phyloP scores from a whole-genome alignment of 352 stramenopile genomes.

The Phytophthora tentaculata region DNA sequence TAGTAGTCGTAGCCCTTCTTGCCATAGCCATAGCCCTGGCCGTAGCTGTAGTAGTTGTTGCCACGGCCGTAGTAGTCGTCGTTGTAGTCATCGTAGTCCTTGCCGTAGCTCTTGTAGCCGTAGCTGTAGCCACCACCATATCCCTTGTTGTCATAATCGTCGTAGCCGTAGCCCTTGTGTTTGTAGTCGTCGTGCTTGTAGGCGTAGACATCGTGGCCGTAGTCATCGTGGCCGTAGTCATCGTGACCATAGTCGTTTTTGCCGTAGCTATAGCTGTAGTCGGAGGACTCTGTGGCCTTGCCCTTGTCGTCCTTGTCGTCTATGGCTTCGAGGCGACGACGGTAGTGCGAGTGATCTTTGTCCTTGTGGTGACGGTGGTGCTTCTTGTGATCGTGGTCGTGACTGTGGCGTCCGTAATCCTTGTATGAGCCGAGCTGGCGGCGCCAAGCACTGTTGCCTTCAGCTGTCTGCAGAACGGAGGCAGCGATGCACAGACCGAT shows the following conservation, averaged over 20 bases:
- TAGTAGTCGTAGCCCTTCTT: background rate
- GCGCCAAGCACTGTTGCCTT: too few species aligned
- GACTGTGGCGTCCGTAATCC: too few species aligned
- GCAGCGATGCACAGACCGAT: too few species aligned
- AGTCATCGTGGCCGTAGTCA: slow-evolving; percentile 12
- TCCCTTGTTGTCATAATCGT: background rate
- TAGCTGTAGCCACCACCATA: slow-evolving; percentile 1
- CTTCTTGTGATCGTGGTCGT: too few species aligned
- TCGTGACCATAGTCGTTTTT: slow-evolving; percentile 1
- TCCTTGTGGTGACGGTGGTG: background rate
- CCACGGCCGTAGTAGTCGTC: too few species aligned
- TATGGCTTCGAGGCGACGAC: background rate
- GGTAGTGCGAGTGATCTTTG: background rate
- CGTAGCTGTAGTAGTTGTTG: too few species aligned
- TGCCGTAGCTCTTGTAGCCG: background rate
- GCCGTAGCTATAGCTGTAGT: background rate
- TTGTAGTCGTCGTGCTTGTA: slow-evolving; percentile 6
- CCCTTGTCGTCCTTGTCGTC: background rate
- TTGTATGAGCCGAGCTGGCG: too few species aligned
- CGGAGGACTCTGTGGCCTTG: background rate
- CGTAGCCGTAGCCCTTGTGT: slow-evolving; percentile 1
- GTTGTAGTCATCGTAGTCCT: too few species aligned
- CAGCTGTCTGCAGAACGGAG: too few species aligned
- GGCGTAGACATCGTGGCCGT: slow-evolving; percentile 9
- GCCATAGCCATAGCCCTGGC: too few species aligned